Evolutionary conservation across 225 moss, liverwort and hornwort species (phyloP).

Genomic region (Physcomitrium patens): DNA sequence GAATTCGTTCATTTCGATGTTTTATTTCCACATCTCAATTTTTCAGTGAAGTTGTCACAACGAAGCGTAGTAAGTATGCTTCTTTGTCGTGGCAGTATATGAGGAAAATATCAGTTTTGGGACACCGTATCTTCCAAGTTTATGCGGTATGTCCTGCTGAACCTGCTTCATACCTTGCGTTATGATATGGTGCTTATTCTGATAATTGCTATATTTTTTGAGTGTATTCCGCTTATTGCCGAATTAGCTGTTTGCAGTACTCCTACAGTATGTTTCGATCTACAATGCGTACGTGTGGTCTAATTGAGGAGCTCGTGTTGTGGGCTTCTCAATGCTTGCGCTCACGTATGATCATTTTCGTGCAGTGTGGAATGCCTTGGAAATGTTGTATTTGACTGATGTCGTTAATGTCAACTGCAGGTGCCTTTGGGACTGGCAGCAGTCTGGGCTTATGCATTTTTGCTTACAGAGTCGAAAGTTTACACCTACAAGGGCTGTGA

Average conservation of each 20-base stretch:
- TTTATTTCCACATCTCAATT: neutral
- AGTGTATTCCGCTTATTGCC: neutral
- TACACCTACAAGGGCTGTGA: slow-evolving; percentile 76
- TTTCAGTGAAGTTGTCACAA: neutral
- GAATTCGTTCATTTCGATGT: no score
- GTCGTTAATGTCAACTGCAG: slow-evolving; percentile 42
- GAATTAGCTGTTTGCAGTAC: no score
- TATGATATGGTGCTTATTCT: neutral
- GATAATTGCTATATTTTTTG: slow-evolving; percentile 1
- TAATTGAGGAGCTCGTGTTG: neutral
- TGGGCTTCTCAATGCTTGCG: neutral
- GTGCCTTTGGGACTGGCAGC: slow-evolving; percentile 81
- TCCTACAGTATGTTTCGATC: no score
- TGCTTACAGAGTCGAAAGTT: slow-evolving; percentile 78
- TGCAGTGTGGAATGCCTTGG: neutral
- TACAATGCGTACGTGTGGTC: neutral
- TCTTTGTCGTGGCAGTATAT: slow-evolving; percentile 61
- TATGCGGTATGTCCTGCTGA: slow-evolving; percentile 64
- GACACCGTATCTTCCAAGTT: slow-evolving; percentile 82
- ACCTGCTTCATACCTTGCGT: neutral
- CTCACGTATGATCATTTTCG: neutral
- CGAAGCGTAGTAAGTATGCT: neutral
- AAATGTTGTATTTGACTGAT: neutral
- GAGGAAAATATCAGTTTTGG: slow-evolving; percentile 78
- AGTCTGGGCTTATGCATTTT: slow-evolving; percentile 88